Evolutionary conservation across 345 rosid genomes (phyloP).

Genomic region (Barbarea vulgaris): DNA sequence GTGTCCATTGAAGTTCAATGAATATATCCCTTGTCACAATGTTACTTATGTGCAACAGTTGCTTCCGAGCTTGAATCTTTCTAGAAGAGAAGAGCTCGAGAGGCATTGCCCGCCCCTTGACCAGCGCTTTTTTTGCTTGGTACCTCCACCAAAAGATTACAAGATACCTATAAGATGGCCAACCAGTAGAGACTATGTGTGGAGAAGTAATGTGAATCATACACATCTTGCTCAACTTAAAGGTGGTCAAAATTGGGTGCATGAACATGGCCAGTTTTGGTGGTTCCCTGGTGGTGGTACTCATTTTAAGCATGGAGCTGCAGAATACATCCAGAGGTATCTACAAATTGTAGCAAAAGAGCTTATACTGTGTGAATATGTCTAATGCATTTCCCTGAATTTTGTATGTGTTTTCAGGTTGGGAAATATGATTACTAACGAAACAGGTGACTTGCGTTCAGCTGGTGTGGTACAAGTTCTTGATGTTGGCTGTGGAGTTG

Average conservation of each 20-base stretch:
- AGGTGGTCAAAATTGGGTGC: constrained; percentile 99
- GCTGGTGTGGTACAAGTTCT: constrained; percentile 88
- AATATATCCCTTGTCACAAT: constrained; percentile 89
- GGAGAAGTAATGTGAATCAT: constrained; percentile 97
- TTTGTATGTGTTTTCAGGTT: constrained; percentile 49
- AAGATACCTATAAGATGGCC: constrained; percentile 93
- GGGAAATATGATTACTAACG: constrained; percentile 76
- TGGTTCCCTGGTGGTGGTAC: constrained; percentile 99
- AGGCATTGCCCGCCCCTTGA: constrained; percentile 87
- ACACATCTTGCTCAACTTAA: constrained; percentile 82
- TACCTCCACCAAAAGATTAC: constrained; percentile 88
- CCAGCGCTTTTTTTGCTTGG: constrained; percentile 80
- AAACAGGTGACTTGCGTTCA: constrained; percentile 78
- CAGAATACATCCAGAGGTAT: constrained; percentile 89
- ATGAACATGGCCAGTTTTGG: constrained; percentile 71
- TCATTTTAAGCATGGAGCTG: constrained; percentile 93
- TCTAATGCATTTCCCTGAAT: no score
- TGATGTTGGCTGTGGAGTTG: constrained; percentile 98
- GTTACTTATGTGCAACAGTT: constrained; percentile 53
- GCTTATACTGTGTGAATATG: no score
- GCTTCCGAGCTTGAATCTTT: constrained; percentile 59
- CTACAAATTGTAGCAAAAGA: background rate
- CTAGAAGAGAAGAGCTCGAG: constrained; percentile 83
- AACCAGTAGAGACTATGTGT: constrained; percentile 76
- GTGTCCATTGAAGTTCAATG: constrained; percentile 77